Base-by-base conservation (phyloP, 129 eudicot species). In the Dittrichia graveolens region DNA sequence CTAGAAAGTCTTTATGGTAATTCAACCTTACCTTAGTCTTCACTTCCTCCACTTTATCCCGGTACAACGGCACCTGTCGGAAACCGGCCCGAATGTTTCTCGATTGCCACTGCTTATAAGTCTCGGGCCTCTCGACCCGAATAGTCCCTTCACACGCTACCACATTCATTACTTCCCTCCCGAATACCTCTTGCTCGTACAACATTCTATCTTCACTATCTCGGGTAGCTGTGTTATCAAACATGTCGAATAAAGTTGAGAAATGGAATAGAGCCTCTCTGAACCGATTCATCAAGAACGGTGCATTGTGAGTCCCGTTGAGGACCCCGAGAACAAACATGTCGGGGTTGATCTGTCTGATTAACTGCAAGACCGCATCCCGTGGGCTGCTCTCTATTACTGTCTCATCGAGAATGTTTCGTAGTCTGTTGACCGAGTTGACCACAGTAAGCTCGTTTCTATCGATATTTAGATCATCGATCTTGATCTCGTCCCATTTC, bases 261-360 rank as follows among this genome's bases (percentile, higher is more conserved):
- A 72, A 89, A 58, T 86, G 91, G 77, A 74, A 88, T 5, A 85
- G 46, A 2, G 95, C 89, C 75, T 88, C 91, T 43, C 86, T 37
- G 66, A 88, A 83, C 24, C 95, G 64, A 16, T 85, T 85, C 43
- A 79, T 53, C 61, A 88, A 83, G 53, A 88, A 88, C 0, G 95
- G 91, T 0, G 91, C 85, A n/a, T 76, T 85, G 58, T 80, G 82
- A 16, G 89, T 63, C 52, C 91, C 95, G 13, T 81, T 88, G 2
- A 83, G 58, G 16, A 85, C 52, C 19, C 91, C 95, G 10, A 85
- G 88, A 12, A 86, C 70, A 61, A 88, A 88, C 46, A 85, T 55
- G 66, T 78, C 85, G 0, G 91, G 91, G 62, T 85, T 85, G 12
- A 88, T 59, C 50, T 57, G 41, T 69, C 76, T 81, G 14, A 88